Conservation (phyloP, 1,284 basidiomycete genomes). For the Uromyces viciae-fabae region DNA sequence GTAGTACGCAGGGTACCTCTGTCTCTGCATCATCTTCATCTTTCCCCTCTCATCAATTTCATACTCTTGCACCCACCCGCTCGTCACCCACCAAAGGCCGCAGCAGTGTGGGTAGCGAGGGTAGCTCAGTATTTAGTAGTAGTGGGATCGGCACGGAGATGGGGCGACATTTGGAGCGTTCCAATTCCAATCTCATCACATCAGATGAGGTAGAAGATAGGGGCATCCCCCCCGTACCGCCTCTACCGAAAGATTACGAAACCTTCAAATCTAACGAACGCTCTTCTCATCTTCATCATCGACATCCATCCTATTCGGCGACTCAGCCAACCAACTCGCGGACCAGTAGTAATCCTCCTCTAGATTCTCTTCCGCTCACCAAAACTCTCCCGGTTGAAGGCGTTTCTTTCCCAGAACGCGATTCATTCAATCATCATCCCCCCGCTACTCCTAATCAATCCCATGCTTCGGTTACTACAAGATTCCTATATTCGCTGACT, state of each 20-base stretch:
- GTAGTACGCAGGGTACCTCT: conserved; percentile 73
- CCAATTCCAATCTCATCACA: conserved; percentile 7
- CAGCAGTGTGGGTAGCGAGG: conserved; percentile 77
- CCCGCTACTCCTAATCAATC: not conserved
- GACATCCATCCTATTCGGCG: conserved; percentile 42
- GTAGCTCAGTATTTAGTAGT: conserved; percentile 67
- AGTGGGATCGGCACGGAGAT: conserved; percentile 66
- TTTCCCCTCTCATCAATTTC: conserved; percentile 48
- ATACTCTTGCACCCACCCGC: conserved; percentile 31
- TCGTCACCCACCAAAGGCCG: conserved; percentile 59
- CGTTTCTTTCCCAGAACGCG: not conserved
- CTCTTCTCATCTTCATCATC: not conserved
- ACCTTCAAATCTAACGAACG: conserved; percentile 64
- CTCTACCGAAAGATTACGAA: conserved; percentile 84
- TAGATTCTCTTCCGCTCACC: conserved; percentile 46
- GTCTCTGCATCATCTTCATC: conserved; percentile 65
- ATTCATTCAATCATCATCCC: not conserved
- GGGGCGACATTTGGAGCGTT: conserved; percentile 59
- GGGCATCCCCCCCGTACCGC: conserved; percentile 86
- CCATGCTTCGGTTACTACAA: not conserved
- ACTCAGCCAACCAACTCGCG: conserved; percentile 37
- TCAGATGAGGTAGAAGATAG: conserved; percentile 56
- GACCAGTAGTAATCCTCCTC: conserved; percentile 28
- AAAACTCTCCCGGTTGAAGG: conserved; percentile 60
- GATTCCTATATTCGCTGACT: conserved; percentile 33